Evolutionary conservation across 805 yeast genomes (phyloP), one percentile per base, ranked within the genome.

Genomic region (Wickerhamomyces chaumierensis): DNA sequence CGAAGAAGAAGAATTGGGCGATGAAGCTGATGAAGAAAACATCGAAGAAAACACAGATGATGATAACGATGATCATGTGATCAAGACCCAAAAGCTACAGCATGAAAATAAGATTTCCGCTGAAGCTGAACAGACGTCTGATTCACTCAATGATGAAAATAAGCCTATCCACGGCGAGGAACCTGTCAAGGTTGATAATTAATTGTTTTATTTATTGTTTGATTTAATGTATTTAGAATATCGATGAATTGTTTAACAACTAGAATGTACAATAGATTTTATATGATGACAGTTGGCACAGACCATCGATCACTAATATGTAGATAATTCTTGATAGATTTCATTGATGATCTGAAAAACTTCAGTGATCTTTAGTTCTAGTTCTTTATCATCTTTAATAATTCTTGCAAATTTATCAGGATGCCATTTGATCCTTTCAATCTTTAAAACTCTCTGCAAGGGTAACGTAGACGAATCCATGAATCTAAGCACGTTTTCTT

Each of bases 371-470:
- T 48, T 51, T 3, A 43, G 42, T 36, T 53, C 51, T 13, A 46
- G 23, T 5, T 36, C 28, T 18, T 38, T 23, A 19, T 42, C 40
- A 17, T 38, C 40, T 4, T 37, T 18, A 15, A 12, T 33, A 18
- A 41, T 41, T 43, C 1, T 31, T 15, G 2, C 34, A 2, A 51
- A 29, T 40, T 53, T 70, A 49, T 79, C 87, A 1, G 87, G 87
- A 52, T 79, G 87, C 86, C 86, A 79, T 43, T 72, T 56, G 5
- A 78, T 53, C 39, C 86, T 53, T 47, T 79, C 86, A 21, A 42
- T 46, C 41, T 68, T 73, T 18, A 63, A 42, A 9, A 57, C 43
- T 5, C 47, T 40, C 1, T 6, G 36, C 32, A 40, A 39, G 36
- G 33, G 33, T 17, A 45, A 45, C 2, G 34, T 11, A 2, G 44